phyloP scores from a whole-genome alignment of 2,329 filamentous ascomycete genomes.

The Coniochaeta ligniaria region DNA sequence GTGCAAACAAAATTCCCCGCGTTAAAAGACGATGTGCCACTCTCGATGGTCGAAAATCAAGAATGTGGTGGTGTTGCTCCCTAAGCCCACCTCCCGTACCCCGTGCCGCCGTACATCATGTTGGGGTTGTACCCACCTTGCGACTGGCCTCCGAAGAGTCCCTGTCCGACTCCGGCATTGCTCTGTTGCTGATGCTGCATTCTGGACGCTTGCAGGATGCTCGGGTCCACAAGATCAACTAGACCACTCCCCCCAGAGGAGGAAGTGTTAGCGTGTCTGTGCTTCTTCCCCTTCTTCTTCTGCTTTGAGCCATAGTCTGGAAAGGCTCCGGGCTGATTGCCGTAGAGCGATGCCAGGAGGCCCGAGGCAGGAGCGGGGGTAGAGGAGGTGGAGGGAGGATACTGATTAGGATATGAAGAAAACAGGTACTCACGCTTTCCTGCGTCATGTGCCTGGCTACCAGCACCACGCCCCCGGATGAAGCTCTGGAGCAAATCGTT shows the following conservation, averaged over 20 bases:
- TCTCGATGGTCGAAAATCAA: slow-evolving; percentile 1
- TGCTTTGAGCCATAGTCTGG: slow-evolving; percentile 93
- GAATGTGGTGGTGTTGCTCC: neutral
- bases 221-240: slow-evolving; percentile 99
- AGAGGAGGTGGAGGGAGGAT: slow-evolving; percentile 73
- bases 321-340: slow-evolving; percentile 75
- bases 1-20: slow-evolving; percentile 9
- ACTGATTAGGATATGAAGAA: slow-evolving; percentile 86
- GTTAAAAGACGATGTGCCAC: slow-evolving; percentile 12
- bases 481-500: slow-evolving; percentile 76
- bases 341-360: slow-evolving; percentile 88
- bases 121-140: slow-evolving; percentile 93
- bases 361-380: slow-evolving; percentile 65
- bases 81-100: slow-evolving; percentile 36
- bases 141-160: slow-evolving; percentile 77
- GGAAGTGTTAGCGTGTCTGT: slow-evolving; percentile 99
- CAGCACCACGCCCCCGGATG: slow-evolving; percentile 53
- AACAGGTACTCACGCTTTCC: slow-evolving; percentile 98
- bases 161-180: slow-evolving; percentile 79
- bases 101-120: slow-evolving; percentile 68
- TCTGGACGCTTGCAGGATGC: slow-evolving; percentile 97
- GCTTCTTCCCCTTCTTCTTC: slow-evolving; percentile 99
- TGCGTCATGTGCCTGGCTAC: slow-evolving; percentile 70
- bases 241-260: slow-evolving; percentile 98
- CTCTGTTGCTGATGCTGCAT: slow-evolving; percentile 53